Evolutionary conservation across 208 protist genomes (phyloP).

Genomic region (Crithidia sp.): DNA sequence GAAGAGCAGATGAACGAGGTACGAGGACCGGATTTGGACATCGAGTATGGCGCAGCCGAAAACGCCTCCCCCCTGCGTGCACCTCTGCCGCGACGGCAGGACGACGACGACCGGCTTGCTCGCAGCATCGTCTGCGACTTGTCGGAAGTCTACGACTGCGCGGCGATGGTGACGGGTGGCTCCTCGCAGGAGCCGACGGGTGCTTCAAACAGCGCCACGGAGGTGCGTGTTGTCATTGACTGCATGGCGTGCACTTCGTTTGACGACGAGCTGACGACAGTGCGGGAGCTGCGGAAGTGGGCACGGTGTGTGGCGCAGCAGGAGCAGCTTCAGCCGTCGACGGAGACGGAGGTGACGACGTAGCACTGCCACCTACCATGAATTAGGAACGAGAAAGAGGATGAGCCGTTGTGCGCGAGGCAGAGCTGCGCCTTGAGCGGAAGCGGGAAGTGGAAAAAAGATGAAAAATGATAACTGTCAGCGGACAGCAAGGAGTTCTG

Average conservation of each 20-base stretch:
- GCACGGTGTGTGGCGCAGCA: conserved; percentile 16
- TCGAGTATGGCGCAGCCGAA: no score
- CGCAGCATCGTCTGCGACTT: not conserved
- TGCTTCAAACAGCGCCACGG: not conserved
- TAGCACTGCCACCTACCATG: not conserved
- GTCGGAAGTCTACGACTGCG: not conserved
- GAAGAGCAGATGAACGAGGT: not conserved
- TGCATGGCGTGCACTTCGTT: conserved; percentile 19
- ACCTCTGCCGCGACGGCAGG: not conserved
- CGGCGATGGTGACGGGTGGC: not conserved
- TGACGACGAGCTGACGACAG: conserved; percentile 28
- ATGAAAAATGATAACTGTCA: not conserved
- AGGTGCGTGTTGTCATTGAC: conserved; percentile 10
- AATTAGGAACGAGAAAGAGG: not conserved
- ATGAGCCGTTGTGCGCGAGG: not conserved
- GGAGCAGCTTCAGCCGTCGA: conserved; percentile 25
- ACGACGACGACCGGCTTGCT: conserved; percentile 2
- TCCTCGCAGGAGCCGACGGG: conserved; percentile 2
- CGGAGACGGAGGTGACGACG: conserved; percentile 38
- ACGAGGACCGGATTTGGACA: no score
- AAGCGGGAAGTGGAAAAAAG: not conserved
- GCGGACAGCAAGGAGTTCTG: conserved; percentile 4
- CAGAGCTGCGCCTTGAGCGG: not conserved
- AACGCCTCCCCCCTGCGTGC: not conserved
- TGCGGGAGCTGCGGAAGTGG: conserved; percentile 33